A percentile compares a stretch with the other conserved stretches of the same genome.
Evolutionary conservation across 305 asterid species (phyloP).

Genomic region (Solanum hybrid): DNA sequence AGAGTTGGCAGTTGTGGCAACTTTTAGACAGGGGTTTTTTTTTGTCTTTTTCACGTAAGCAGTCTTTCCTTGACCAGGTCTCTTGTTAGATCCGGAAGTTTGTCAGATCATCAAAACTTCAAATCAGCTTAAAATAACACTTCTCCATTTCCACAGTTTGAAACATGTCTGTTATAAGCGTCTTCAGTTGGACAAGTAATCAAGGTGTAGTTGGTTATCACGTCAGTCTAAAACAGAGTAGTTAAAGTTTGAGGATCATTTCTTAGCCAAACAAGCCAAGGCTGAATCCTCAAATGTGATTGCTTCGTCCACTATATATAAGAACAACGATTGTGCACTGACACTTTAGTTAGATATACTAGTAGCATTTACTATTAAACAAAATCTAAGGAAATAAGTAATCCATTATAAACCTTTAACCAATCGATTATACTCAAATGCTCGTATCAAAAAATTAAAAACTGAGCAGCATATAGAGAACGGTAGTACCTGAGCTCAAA

Average conservation of each 20-base stretch:
- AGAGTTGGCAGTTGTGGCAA: too few species aligned
- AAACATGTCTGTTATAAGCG: too few species aligned
- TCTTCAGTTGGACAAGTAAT: too few species aligned
- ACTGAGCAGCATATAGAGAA: too few species aligned
- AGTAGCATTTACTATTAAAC: not conserved
- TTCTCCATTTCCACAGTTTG: too few species aligned
- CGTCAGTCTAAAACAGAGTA: conserved; percentile 93
- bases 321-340: not conserved
- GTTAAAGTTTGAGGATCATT: not conserved
- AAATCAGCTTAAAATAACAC: too few species aligned
- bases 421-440: not conserved
- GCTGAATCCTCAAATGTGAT: too few species aligned
- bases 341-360: not conserved
- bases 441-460: not conserved
- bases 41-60: too few species aligned
- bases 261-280: not conserved
- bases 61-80: too few species aligned
- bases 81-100: too few species aligned
- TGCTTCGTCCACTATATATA: not conserved
- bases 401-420: not conserved
- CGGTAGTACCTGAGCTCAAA: not conserved
- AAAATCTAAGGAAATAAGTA: not conserved
- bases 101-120: too few species aligned
- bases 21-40: too few species aligned
- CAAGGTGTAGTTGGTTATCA: conserved; percentile 98